Evolutionary conservation across 768 basidiomycete species (phyloP), one percentile per base, ranked within the genome.

Genomic region (Tulasnella sp.): DNA sequence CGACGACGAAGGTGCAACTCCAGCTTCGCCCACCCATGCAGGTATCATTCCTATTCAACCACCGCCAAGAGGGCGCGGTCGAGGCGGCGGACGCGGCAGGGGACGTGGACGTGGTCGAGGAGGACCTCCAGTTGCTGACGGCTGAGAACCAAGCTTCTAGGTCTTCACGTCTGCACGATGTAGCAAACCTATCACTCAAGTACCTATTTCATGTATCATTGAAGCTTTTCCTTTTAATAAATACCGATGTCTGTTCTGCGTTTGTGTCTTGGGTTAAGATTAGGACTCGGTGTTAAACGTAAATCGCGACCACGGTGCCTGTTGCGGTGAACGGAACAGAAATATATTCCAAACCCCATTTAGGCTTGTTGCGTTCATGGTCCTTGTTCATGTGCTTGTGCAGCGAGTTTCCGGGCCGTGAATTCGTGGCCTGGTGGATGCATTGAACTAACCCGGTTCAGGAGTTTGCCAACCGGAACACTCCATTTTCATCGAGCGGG

Each of bases 21-120:
- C 52, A n/a, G 39, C 31, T 9, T 3, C 38, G 14, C 38, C 67
- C 1, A 69, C 78, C 11, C 72, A 71, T 29, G 74, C 78, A 1
- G 79, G 70, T 17, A 76, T 68, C 39, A 79, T 39, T 34, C 58
- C 64, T 68, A 39, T 70, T 76, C 52, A 54, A 52, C 5, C 31
- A 25, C 31, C 36, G 0, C 22, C 71, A 25, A 2, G 72, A 8
- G 75, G 79, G 5, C 40, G 79, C 68, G 79, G 80, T 7, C 78
- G 81, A 77, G 76, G 76, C 36, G 67, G 49, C 7, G 29, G 38
- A 29, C 76, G 77, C 19, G 82, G 82, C 1, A 73, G 80, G n/a
- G 54, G 80, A 38, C 77, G 83, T 12, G 83, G 82, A 0, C 81
- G 83, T 39, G 82, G 82, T 0, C 78, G 81, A n/a, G 81, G 82